Percentiles rank a stretch among this genome's conserved stretches.
These are phyloP conservation scores for Neurospora sp. DNA, from an alignment of 495 filamentous ascomycete species.

Conservation along the genomic window DNA sequence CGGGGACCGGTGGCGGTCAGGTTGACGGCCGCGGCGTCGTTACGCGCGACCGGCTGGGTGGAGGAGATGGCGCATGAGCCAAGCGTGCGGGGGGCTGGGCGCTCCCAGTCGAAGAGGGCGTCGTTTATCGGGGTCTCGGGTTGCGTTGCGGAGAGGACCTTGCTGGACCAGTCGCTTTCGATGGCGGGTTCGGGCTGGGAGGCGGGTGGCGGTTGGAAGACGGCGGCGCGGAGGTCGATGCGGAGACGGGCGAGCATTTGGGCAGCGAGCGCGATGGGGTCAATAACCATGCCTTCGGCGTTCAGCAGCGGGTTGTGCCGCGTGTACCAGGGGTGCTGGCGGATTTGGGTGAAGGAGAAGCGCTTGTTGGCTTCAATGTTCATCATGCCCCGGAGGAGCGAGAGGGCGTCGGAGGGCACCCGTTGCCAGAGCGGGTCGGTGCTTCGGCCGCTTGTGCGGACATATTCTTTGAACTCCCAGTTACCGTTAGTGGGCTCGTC, in stretches of 20 bases:
- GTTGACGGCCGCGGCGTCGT: conserved; percentile 11
- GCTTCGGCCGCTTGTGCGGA: conserved; percentile 65
- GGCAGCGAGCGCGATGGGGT: conserved; percentile 76
- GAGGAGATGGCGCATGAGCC: conserved; percentile 45
- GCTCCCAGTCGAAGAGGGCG: conserved; percentile 70
- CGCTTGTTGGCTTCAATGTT: conserved; percentile 62
- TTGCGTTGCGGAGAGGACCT: conserved; percentile 56
- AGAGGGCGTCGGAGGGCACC: conserved; percentile 65
- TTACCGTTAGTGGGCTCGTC: conserved; percentile 76
- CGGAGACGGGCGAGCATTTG: conserved; percentile 87
- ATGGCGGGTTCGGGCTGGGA: conserved; percentile 17
- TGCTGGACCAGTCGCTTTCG: conserved; percentile 6
- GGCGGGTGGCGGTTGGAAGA: conserved; percentile 29
- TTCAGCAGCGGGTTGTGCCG: conserved; percentile 68
- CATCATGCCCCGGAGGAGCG: conserved; percentile 91
- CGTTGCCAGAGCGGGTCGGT: conserved; percentile 80
- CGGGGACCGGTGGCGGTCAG: not conserved
- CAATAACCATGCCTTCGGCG: conserved; percentile 61
- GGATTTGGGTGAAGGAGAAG: conserved; percentile 82
- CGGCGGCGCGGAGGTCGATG: conserved; percentile 72
- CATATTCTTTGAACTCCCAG: conserved; percentile 79
- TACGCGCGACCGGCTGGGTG: conserved; percentile 38
- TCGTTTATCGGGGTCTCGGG: conserved; percentile 64
- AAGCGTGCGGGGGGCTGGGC: conserved; percentile 35
- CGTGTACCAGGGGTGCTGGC: conserved; percentile 92